Conservation (phyloP, 2,329 filamentous ascomycete genomes). For the Hymenoscyphus occultus region DNA sequence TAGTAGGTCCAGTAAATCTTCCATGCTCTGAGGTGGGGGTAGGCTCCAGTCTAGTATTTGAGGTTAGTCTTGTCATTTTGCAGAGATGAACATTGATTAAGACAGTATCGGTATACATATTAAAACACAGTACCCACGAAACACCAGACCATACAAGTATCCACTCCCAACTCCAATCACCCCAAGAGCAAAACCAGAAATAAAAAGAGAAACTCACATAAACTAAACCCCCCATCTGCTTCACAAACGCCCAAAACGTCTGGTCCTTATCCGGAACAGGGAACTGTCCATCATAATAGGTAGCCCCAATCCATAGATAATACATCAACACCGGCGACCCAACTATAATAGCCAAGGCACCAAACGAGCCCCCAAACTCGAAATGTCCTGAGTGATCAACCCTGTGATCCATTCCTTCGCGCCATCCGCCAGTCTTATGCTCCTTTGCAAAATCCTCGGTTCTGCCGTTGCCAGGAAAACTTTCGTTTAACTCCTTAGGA, state of each 20-base stretch:
- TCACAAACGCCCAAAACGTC: slow-evolving; percentile 67
- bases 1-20: slow-evolving; percentile 93
- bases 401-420: slow-evolving; percentile 57
- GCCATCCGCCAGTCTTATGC: slow-evolving; percentile 51
- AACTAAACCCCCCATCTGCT: slow-evolving; percentile 62
- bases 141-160: no score
- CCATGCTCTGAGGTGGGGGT: slow-evolving; percentile 80
- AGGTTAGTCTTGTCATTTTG: not conserved
- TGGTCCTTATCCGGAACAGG: slow-evolving; percentile 66
- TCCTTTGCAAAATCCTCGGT: not conserved
- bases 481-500: not conserved
- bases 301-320: slow-evolving; percentile 98
- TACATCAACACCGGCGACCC: slow-evolving; percentile 95
- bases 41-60: slow-evolving; percentile 74
- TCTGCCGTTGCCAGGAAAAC: not conserved
- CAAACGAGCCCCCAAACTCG: slow-evolving; percentile 87
- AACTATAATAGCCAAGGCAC: slow-evolving; percentile 81
- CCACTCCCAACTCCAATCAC: no score
- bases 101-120: not conserved
- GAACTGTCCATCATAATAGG: slow-evolving; percentile 83
- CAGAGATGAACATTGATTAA: not conserved
- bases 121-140: no score
- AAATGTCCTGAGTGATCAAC: slow-evolving; percentile 61
- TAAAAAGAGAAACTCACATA: not conserved
- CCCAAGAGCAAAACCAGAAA: no score